Conservation (phyloP, 768 basidiomycete genomes). For the Boletus subcaerulescens region DNA sequence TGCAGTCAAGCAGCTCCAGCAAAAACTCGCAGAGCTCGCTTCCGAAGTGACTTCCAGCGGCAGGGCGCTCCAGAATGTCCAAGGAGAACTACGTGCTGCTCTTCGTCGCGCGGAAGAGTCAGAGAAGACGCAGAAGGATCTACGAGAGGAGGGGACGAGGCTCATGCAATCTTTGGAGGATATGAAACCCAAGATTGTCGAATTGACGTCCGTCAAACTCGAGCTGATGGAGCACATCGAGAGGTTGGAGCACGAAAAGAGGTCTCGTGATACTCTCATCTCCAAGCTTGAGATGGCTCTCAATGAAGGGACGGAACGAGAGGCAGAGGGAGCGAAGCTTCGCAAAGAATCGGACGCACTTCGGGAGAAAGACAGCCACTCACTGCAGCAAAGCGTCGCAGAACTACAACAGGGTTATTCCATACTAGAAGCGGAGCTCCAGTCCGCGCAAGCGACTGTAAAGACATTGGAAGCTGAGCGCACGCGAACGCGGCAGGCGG, state of each 20-base stretch:
- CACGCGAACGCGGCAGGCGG: constrained; percentile 54
- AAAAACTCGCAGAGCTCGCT: constrained; percentile 54
- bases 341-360: constrained; percentile 43
- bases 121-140: constrained; percentile 64
- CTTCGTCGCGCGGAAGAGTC: constrained; percentile 71
- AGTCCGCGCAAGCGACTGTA: constrained; percentile 49
- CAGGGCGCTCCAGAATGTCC: constrained; percentile 56
- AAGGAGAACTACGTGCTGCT: constrained; percentile 64
- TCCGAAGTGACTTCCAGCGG: constrained; percentile 51
- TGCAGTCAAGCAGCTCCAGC: constrained; percentile 51
- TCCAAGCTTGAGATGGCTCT: constrained; percentile 59
- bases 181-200: constrained; percentile 81
- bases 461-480: constrained; percentile 65
- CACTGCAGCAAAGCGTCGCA: constrained; percentile 46
- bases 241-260: constrained; percentile 50
- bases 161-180: constrained; percentile 82
- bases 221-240: constrained; percentile 66
- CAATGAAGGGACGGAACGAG: constrained; percentile 51
- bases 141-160: constrained; percentile 75
- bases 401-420: constrained; percentile 63
- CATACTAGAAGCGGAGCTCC: constrained; percentile 61
- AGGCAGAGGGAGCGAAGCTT: constrained; percentile 44
- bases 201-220: constrained; percentile 69
- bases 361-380: constrained; percentile 51
- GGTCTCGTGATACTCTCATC: constrained; percentile 55